These are phyloP conservation scores for Monosporascus cannonballus DNA, from an alignment of 2,329 filamentous ascomycete species.

Conservation along the genomic window DNA sequence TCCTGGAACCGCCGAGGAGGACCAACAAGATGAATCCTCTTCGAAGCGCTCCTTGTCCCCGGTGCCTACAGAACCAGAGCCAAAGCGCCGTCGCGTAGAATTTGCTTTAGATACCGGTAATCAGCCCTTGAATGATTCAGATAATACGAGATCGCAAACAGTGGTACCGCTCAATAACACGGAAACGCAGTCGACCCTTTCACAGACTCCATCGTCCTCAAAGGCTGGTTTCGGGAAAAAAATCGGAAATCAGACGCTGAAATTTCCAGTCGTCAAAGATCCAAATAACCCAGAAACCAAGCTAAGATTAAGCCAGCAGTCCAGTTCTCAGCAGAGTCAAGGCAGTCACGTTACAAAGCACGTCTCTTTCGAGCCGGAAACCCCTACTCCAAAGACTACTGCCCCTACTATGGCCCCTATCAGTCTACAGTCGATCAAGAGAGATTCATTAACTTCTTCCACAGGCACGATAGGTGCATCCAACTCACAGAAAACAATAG, in stretches of 20 bases:
- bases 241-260: constrained; percentile 38
- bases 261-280: constrained; percentile 74
- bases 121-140: neutral
- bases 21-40: constrained; percentile 2
- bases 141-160: constrained; percentile 2
- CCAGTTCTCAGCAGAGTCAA: constrained; percentile 45
- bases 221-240: constrained; percentile 33
- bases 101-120: constrained; percentile 10
- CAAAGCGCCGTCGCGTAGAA: constrained; percentile 23
- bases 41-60: constrained; percentile 17
- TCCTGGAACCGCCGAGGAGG: constrained; percentile 12
- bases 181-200: constrained; percentile 6
- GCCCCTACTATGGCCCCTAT: constrained; percentile 1
- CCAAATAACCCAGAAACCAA: constrained; percentile 58
- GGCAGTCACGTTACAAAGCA: constrained; percentile 27
- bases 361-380: constrained; percentile 26
- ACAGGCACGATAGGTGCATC: constrained; percentile 8
- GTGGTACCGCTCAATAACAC: neutral
- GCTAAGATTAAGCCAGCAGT: constrained; percentile 61
- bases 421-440: constrained; percentile 8
- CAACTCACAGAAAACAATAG: constrained; percentile 4
- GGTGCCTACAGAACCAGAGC: constrained; percentile 7
- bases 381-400: constrained; percentile 4
- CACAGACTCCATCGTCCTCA: constrained; percentile 15
- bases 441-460: constrained; percentile 11